A percentile compares a stretch with the other conserved stretches of the same genome.
Conservation (phyloP, 768 basidiomycete genomes). For the Melanogaster broomeanus region DNA sequence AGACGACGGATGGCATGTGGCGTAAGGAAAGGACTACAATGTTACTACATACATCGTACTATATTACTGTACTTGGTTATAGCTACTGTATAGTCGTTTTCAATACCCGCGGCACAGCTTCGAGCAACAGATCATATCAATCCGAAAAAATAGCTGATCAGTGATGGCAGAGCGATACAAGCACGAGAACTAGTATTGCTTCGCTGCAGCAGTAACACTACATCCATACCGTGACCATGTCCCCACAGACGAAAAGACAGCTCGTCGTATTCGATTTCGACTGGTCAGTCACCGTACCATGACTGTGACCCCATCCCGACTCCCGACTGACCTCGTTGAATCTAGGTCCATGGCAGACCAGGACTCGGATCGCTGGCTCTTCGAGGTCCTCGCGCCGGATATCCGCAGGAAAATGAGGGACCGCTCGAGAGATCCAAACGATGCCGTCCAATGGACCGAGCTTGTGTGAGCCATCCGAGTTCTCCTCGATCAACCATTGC, state of each 20-base stretch:
- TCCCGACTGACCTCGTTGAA: neutral
- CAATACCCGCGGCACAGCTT: conserved; percentile 9
- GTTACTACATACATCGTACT: too few relatives aligned
- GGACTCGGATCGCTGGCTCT: conserved; percentile 93
- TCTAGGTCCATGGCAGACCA: conserved; percentile 95
- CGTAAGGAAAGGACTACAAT: conserved; percentile 6
- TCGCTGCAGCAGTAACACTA: neutral
- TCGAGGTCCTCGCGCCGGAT: conserved; percentile 84
- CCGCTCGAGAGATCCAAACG: conserved; percentile 52
- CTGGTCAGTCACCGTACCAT: conserved; percentile 55
- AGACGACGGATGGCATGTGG: conserved; percentile 63
- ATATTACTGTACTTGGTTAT: too few relatives aligned
- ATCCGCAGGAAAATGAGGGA: conserved; percentile 73
- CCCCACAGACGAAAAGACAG: conserved; percentile 47
- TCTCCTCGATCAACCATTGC: neutral
- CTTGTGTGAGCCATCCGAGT: conserved; percentile 76
- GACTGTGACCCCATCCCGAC: neutral
- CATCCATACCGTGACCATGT: conserved; percentile 8
- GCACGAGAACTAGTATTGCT: neutral
- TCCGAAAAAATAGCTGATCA: too few relatives aligned
- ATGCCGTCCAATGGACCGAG: conserved; percentile 85
- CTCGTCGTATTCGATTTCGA: conserved; percentile 97
- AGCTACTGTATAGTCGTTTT: too few relatives aligned
- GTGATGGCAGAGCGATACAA: too few relatives aligned
- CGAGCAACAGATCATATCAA: neutral